Conservation (phyloP, 2,329 filamentous ascomycete genomes). For the Alternaria burnsii region DNA sequence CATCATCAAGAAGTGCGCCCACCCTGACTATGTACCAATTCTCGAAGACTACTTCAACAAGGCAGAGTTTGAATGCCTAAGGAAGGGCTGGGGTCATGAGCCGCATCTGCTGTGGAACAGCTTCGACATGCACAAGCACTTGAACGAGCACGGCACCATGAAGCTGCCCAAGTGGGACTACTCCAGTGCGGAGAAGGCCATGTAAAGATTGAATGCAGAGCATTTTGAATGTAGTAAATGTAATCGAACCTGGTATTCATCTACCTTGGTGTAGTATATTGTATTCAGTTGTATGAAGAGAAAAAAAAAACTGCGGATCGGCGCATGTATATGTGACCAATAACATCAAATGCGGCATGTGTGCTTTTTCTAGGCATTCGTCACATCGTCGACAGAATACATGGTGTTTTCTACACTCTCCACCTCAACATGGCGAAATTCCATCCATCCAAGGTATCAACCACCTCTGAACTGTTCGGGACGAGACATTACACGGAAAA, state of each 20-base stretch:
- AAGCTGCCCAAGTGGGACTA: conserved; percentile 74
- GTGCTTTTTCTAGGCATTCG: neutral
- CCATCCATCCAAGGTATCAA: neutral
- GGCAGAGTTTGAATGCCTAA: conserved; percentile 85
- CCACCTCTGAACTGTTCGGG: neutral
- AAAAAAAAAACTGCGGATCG: neutral
- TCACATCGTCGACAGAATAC: neutral
- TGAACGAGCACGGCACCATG: conserved; percentile 87
- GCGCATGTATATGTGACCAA: neutral
- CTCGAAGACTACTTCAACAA: conserved; percentile 83
- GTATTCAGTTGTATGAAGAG: neutral
- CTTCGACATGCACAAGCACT: conserved; percentile 88
- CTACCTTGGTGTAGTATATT: neutral
- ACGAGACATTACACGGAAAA: neutral
- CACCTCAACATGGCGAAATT: neutral
- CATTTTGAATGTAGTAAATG: neutral
- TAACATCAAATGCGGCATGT: neutral
- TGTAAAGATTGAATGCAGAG: neutral
- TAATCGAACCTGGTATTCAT: neutral
- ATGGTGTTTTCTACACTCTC: neutral
- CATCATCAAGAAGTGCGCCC: conserved; percentile 86
- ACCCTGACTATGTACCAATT: conserved; percentile 85
- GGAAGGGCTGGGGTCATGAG: conserved; percentile 89
- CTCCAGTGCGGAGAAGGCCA: conserved; percentile 15
- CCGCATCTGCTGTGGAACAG: conserved; percentile 85